Conservation (phyloP, 768 basidiomycete species). For the Trametes villosa region DNA sequence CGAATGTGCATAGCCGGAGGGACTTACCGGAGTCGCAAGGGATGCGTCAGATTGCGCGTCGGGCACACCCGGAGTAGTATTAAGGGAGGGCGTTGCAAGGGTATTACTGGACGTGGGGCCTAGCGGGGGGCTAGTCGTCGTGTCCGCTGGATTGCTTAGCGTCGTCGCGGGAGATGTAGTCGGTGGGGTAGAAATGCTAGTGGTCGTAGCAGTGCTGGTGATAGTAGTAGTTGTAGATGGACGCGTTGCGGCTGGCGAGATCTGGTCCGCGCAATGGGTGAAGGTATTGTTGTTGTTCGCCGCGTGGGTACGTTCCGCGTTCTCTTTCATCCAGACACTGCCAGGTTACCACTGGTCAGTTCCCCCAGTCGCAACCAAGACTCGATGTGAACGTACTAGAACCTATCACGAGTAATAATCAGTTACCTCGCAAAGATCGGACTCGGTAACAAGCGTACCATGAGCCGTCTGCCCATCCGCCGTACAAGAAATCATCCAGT, state of each 20-base stretch:
- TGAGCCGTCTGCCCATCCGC: slow-evolving; percentile 12
- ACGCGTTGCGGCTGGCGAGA: not conserved
- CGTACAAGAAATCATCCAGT: slow-evolving; percentile 22
- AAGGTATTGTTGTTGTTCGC: slow-evolving; percentile 34
- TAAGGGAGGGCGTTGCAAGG: no score
- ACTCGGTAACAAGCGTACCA: not conserved
- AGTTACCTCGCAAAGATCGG: not conserved
- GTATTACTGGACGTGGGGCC: no score
- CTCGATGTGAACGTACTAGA: slow-evolving; percentile 13
- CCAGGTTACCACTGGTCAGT: not conserved
- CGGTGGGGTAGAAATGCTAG: no score
- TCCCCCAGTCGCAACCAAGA: not conserved
- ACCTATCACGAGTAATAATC: slow-evolving; percentile 4
- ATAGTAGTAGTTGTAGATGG: no score
- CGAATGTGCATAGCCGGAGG: no score
- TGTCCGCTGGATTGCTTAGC: no score
- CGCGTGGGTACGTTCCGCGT: slow-evolving; percentile 22
- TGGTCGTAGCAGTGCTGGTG: no score
- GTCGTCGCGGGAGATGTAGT: no score
- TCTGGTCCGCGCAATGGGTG: slow-evolving; percentile 30
- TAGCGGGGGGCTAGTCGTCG: no score
- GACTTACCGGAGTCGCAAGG: no score
- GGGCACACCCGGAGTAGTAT: no score
- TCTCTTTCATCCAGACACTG: slow-evolving; percentile 30
- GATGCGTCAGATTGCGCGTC: no score